Conservation (phyloP, 345 rosid species). For the sweet orange (Citrus sinensis) region DNA sequence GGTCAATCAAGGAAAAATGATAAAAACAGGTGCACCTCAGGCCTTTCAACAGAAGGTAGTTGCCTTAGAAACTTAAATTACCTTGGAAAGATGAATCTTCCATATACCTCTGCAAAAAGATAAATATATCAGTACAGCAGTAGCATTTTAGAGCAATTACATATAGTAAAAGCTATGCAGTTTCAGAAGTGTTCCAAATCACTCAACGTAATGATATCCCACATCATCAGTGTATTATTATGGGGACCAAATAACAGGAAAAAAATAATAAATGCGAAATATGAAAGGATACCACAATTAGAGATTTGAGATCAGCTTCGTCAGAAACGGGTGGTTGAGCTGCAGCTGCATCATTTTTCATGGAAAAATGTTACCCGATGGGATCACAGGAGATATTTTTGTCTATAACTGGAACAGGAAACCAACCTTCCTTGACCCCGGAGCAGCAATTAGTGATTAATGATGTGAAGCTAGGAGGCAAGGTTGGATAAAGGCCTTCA, state of each 20-base stretch:
- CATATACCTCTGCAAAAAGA: conserved; percentile 63
- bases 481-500: conserved; percentile 25
- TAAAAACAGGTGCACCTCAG: background rate
- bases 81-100: conserved; percentile 89
- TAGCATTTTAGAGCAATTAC: background rate
- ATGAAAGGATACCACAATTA: conserved; percentile 57
- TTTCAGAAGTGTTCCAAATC: conserved; percentile 10
- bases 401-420: background rate
- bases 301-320: conserved; percentile 55
- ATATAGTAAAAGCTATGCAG: conserved; percentile 6
- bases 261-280: background rate
- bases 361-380: conserved; percentile 13
- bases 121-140: conserved; percentile 14
- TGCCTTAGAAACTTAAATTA: conserved; percentile 23
- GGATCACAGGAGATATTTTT: conserved; percentile 6
- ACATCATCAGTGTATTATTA: background rate
- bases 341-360: conserved; percentile 31
- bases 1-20: background rate
- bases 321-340: conserved; percentile 26
- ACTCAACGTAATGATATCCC: background rate
- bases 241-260: background rate
- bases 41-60: conserved; percentile 1
- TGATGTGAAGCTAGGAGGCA: conserved; percentile 84
- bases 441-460: conserved; percentile 57
- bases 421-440: conserved; percentile 47